Percentiles rank a stretch among this genome's conserved stretches.
Evolutionary conservation across 176 grass and related monocot species (phyloP).

Genomic region (Metroxylon sagu): DNA sequence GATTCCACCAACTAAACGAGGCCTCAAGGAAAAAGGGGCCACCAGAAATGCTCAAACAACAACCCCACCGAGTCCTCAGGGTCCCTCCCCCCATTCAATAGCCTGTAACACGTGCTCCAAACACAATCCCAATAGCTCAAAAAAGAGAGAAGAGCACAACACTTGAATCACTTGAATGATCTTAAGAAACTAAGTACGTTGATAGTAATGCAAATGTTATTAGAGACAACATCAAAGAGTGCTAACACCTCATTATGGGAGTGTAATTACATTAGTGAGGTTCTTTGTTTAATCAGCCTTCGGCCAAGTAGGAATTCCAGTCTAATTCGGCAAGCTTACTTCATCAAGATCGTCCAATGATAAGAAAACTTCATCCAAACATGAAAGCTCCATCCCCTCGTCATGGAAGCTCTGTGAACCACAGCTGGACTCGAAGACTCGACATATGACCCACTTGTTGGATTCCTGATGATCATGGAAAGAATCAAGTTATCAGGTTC

Average conservation of each 20-base stretch:
- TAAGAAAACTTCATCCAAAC: slow-evolving; percentile 94
- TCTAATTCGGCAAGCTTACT: slow-evolving; percentile 68
- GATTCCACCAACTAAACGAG: no score
- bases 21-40: no score
- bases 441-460: slow-evolving; percentile 72
- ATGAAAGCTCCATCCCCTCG: slow-evolving; percentile 73
- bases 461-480: slow-evolving; percentile 46
- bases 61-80: no score
- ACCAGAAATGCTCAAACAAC: no score
- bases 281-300: neutral
- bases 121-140: no score
- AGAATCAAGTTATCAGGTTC: no score
- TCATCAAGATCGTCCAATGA: slow-evolving; percentile 94
- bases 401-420: slow-evolving; percentile 46
- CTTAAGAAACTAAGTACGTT: no score
- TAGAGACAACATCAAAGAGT: neutral
- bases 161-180: no score
- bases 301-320: no score
- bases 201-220: neutral
- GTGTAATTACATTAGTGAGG: slow-evolving; percentile 26
- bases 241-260: slow-evolving; percentile 17
- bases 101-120: no score
- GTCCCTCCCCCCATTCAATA: no score
- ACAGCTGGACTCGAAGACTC: slow-evolving; percentile 52
- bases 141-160: no score